Base-by-base conservation (phyloP, 306 rosid genomes). In the Myrica gale region DNA sequence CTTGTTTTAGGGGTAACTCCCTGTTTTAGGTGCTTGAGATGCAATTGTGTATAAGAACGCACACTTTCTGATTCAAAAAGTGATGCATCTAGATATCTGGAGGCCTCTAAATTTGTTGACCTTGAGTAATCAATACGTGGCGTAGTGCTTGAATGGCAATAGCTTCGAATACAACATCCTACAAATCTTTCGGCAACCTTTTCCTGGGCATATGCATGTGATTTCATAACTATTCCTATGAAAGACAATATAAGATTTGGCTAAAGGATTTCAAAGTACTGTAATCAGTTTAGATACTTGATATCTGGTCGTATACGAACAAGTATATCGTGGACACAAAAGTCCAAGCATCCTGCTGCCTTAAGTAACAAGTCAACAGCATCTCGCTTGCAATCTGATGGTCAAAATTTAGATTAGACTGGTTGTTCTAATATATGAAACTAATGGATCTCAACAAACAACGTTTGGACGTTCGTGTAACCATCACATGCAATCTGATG, bases 301-400 rank as follows among this genome's bases (percentile, higher is more conserved):
- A 23, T 23, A 73, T 91, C 98, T 12, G 77, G 73, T 6, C 97
- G 97, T 70, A 94, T 82, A 67, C 74, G 83, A 79, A 79, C 81
- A 62, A 92, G 79, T 68, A 90, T 70, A 58, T 88, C 81, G 83
- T 74, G 78, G 73, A 88, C 77, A 78, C 98, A 94, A 77, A 88
- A 92, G 44, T 90, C 89, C 60, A 92, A 76, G 76, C 82, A 85
- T 39, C 92, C 98, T 48, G 98, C 85, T 74, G 89, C n/a, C n/a
- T n/a, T n/a, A n/a, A n/a, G n/a, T n/a, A n/a, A n/a, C 97, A 94
- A 85, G 81, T 86, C 96, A 72, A 94, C 77, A 65, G 92, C 89
- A 50, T 86, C 93, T 76, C 92, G 90, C 84, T 90, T 90, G 86
- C 80, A n/a, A n/a, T n/a, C n/a, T n/a, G n/a, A n/a, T n/a, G n/a